Evolutionary conservation across 2,329 filamentous ascomycete species (phyloP).

Genomic region (Penicillium sp.): DNA sequence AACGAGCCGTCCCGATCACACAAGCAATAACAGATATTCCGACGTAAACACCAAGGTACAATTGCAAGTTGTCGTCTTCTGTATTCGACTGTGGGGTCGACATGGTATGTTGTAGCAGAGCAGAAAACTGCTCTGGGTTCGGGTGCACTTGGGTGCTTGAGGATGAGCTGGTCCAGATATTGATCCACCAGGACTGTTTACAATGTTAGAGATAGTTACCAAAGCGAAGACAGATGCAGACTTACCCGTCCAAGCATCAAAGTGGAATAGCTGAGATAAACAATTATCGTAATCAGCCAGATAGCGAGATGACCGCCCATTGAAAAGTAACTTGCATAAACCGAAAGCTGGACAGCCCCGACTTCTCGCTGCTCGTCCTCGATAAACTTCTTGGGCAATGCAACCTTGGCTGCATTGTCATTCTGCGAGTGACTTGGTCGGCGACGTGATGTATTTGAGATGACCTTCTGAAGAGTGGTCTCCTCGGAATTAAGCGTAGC

Average conservation of each 20-base stretch:
- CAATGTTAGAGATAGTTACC: conserved; percentile 1
- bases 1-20: conserved; percentile 63
- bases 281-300: conserved; percentile 57
- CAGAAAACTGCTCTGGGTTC: conserved; percentile 16
- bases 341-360: conserved; percentile 65
- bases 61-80: conserved; percentile 45
- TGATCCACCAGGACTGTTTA: conserved; percentile 50
- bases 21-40: conserved; percentile 59
- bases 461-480: conserved; percentile 23
- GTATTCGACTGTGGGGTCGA: not conserved
- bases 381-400: conserved; percentile 66
- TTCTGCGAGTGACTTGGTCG: conserved; percentile 16
- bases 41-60: conserved; percentile 70
- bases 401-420: conserved; percentile 18
- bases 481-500: conserved; percentile 16
- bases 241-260: conserved; percentile 55
- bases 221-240: conserved; percentile 2
- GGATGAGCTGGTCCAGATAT: conserved; percentile 47
- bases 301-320: conserved; percentile 65
- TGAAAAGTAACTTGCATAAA: conserved; percentile 69
- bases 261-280: conserved; percentile 59
- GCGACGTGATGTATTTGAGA: conserved; percentile 21
- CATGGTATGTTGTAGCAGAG: conserved; percentile 21
- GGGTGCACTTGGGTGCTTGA: conserved; percentile 17
- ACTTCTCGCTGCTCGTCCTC: conserved; percentile 73